Evolutionary conservation across 176 grass and related monocot genomes (phyloP).

Genomic region (Dactylis glomerata): DNA sequence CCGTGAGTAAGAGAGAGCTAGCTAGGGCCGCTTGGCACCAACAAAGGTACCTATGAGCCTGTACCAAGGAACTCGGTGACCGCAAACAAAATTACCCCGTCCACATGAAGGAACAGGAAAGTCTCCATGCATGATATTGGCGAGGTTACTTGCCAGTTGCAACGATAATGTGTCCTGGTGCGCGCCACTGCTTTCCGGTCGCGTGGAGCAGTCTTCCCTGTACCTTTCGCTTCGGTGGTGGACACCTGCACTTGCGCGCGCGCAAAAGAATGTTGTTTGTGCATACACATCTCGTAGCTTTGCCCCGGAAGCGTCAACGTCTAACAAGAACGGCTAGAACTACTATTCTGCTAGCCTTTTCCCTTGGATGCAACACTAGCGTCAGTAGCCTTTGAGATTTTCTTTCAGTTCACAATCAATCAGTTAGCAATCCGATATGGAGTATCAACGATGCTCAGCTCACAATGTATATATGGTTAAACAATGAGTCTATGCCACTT

Average conservation of each 20-base stretch:
- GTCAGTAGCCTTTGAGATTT: background rate
- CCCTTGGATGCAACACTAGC: background rate
- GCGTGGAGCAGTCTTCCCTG: background rate
- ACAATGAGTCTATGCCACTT: background rate
- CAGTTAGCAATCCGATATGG: background rate
- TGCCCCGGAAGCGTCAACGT: background rate
- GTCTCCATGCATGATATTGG: background rate
- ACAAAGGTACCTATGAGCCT: no score
- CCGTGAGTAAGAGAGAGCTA: no score
- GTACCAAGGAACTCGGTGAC: no score
- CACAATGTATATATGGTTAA: no score
- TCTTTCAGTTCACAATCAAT: background rate
- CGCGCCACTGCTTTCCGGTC: slow-evolving; percentile 34
- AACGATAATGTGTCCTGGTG: background rate
- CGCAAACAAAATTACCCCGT: no score
- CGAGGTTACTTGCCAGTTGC: background rate
- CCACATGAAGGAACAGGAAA: background rate
- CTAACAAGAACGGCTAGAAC: background rate
- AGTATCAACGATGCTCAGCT: no score
- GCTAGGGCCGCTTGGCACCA: no score
- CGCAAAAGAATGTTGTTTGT: background rate
- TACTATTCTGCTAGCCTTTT: background rate
- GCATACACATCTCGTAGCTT: background rate
- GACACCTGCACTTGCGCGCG: background rate
- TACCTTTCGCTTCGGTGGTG: background rate